These are phyloP conservation scores for Gloeophyllum trabeum DNA, from an alignment of 768 basidiomycete genomes.

Conservation along the genomic window DNA sequence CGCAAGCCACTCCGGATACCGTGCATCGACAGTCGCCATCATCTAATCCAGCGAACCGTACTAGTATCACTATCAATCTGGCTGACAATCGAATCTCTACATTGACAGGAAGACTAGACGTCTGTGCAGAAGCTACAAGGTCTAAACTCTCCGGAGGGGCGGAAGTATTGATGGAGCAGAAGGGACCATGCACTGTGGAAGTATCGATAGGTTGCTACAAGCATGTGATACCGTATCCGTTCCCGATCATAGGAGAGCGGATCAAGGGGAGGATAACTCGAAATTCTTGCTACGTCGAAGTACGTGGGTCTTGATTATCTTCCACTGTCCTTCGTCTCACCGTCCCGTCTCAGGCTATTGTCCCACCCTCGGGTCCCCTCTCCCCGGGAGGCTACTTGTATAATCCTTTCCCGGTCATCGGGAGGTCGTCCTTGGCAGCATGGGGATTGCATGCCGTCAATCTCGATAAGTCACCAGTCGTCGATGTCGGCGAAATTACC, in stretches of 20 bases:
- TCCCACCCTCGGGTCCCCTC: background rate
- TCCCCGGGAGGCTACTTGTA: background rate
- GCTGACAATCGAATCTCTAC: no score
- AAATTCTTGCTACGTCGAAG: slow-evolving; percentile 39
- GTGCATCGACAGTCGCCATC: no score
- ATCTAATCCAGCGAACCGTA: no score
- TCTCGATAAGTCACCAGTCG: slow-evolving; percentile 20
- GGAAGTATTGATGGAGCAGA: no score
- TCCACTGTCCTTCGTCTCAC: background rate
- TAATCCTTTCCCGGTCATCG: slow-evolving; percentile 12
- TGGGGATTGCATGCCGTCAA: slow-evolving; percentile 31
- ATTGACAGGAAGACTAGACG: no score
- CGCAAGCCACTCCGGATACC: no score
- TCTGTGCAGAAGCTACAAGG: no score
- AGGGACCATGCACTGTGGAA: slow-evolving; percentile 20
- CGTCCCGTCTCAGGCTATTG: background rate
- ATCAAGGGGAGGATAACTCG: slow-evolving; percentile 36
- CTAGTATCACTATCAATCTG: no score
- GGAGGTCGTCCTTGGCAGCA: slow-evolving; percentile 7
- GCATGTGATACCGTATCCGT: slow-evolving; percentile 26
- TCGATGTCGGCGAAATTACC: slow-evolving; percentile 13
- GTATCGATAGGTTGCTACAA: slow-evolving; percentile 16
- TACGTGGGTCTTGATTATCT: slow-evolving; percentile 2
- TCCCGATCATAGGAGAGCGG: slow-evolving; percentile 27
- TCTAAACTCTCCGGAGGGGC: no score